Base-by-base conservation (phyloP, 1,284 basidiomycete species). In the Tremellales sp. region DNA sequence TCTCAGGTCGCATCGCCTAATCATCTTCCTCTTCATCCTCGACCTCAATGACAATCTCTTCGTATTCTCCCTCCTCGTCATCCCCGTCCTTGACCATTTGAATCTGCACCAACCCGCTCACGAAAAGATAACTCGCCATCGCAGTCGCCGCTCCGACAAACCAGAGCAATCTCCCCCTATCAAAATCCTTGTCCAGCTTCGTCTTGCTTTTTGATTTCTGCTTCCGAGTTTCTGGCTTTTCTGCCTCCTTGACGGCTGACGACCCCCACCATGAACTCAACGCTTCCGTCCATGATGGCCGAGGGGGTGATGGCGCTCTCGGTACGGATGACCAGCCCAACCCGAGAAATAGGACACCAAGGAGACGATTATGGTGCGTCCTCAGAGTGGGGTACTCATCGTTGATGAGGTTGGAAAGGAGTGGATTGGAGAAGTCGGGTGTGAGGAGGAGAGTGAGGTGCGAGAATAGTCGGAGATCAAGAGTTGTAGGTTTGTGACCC, bases 361-460 rank as follows among this genome's bases (percentile, higher is more conserved):
- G 47, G 2, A 66, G 44, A 1, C 58, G 52, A 35, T 65, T 62
- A 41, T 69, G 63, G 48, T 68, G 67, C 19, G 50, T 48, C 12
- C 62, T 50, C 14, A 72, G 53, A 8, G 55, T 38, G 4, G 68
- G 66, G 50, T 66, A 68, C 8, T 47, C 45, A n/a, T 40, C 29
- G 14, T 57, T 54, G 38, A 75, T 60, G 16, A 69, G 49, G 44
- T 68, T 53, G 9, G 68, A 56, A 25, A 74, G 54, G 13, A 73
- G 54, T 0, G 66, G 54, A 18, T 65, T 67, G 1, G 73, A 72
- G n/a, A 70, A 60, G 1, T 51, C 46, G 7, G 68, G 60, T 16
- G 61, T 56, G 36, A 75, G 63, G 18, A 71, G 46, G 40, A 74
- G 61, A 4, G 71, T 56, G n/a, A 74, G 58, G 24, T 71, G 65